Conservation (phyloP, 2,329 filamentous ascomycete genomes). For the Alternaria sp. region DNA sequence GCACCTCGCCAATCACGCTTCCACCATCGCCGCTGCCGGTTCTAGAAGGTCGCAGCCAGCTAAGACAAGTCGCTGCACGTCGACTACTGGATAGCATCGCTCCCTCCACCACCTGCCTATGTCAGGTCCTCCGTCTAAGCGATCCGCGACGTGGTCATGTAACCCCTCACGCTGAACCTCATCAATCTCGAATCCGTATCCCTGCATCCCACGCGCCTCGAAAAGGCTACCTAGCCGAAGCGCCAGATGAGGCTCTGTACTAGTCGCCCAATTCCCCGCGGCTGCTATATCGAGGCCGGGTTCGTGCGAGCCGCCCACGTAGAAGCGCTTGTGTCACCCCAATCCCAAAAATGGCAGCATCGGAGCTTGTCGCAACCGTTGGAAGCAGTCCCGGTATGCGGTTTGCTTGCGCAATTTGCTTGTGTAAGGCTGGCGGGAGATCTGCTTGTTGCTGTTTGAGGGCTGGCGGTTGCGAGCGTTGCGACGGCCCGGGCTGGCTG, state of each 20-base stretch:
- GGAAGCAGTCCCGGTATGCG: conserved; percentile 16
- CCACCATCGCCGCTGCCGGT: conserved; percentile 13
- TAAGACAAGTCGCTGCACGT: conserved; percentile 6
- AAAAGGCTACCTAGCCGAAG: conserved; percentile 12
- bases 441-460: conserved; percentile 16
- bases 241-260: conserved; percentile 42
- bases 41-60: conserved; percentile 30
- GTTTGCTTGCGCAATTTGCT: conserved; percentile 20
- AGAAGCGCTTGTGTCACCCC: conserved; percentile 37
- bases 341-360: conserved; percentile 23
- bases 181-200: conserved; percentile 17
- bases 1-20: conserved; percentile 17
- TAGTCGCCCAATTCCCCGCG: conserved; percentile 22
- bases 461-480: conserved; percentile 16
- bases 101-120: conserved; percentile 29
- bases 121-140: conserved; percentile 15
- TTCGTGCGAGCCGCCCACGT: conserved; percentile 25
- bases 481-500: conserved; percentile 9
- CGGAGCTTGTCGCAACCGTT: conserved; percentile 18
- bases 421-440: conserved; percentile 10
- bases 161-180: background rate
- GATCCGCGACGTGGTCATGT: background rate
- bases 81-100: conserved; percentile 26
- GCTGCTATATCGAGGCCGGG: conserved; percentile 32
- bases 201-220: conserved; percentile 2